These are phyloP conservation scores for Silene latifolia DNA, from an alignment of 148 eudicot genomes.

Conservation along the genomic window DNA sequence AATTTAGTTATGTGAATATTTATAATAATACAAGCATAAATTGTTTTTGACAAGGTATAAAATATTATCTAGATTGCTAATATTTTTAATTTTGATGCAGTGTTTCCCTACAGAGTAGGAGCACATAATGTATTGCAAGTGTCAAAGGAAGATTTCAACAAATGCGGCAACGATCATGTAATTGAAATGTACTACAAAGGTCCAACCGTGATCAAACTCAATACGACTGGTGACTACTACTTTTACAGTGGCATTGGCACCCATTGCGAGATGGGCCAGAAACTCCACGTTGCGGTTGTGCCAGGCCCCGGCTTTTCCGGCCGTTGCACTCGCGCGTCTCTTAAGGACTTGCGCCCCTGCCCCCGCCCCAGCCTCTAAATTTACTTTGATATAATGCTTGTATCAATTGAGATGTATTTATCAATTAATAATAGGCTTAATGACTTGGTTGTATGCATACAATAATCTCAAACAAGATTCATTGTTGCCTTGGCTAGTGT, in stretches of 20 bases:
- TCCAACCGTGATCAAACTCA: conserved; percentile 36
- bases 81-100: conserved; percentile 22
- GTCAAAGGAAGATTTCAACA: conserved; percentile 30
- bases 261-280: conserved; percentile 55
- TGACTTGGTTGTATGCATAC: neutral
- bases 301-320: conserved; percentile 33
- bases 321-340: conserved; percentile 6
- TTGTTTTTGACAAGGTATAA: no score
- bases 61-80: no score
- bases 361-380: neutral
- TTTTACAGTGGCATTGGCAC: conserved; percentile 51
- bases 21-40: no score
- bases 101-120: conserved; percentile 47
- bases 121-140: conserved; percentile 55
- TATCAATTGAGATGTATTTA: neutral
- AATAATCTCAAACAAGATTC: neutral
- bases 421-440: neutral
- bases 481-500: neutral
- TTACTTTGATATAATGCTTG: neutral
- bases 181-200: conserved; percentile 26
- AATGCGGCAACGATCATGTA: conserved; percentile 31
- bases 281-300: conserved; percentile 48
- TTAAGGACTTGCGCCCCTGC: neutral
- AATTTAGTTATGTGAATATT: no score
- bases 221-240: conserved; percentile 44